Conservation (phyloP, 805 yeast species). For the Debaryomyces maramus region DNA sequence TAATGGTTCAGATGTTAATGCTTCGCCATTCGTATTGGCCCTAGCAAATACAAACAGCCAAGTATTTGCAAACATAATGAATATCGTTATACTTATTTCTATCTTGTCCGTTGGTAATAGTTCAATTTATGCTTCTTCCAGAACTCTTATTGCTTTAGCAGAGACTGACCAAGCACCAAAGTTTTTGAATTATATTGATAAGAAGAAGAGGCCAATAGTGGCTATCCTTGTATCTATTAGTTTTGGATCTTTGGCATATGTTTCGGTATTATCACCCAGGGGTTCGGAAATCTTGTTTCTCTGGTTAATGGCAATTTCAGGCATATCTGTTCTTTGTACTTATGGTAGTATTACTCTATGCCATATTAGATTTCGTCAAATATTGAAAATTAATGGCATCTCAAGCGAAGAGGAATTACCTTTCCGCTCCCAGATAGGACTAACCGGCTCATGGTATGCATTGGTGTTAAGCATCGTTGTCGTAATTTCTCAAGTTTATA, state of each 20-base stretch:
- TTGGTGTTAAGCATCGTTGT: slow-evolving; percentile 25
- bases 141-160: slow-evolving; percentile 24
- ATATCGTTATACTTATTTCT: slow-evolving; percentile 21
- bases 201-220: slow-evolving; percentile 10
- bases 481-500: slow-evolving; percentile 38
- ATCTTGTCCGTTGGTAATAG: slow-evolving; percentile 27
- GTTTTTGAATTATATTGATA: slow-evolving; percentile 10
- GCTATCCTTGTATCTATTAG: slow-evolving; percentile 6
- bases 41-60: slow-evolving; percentile 17
- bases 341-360: slow-evolving; percentile 32
- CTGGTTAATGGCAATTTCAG: slow-evolving; percentile 33
- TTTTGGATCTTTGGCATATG: slow-evolving; percentile 9
- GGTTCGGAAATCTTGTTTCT: slow-evolving; percentile 22
- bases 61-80: slow-evolving; percentile 21
- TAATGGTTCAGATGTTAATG: slow-evolving; percentile 15
- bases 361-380: slow-evolving; percentile 31
- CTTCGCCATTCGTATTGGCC: slow-evolving; percentile 29
- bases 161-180: slow-evolving; percentile 22
- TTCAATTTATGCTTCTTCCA: slow-evolving; percentile 23
- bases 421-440: slow-evolving; percentile 26
- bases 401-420: slow-evolving; percentile 29
- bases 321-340: slow-evolving; percentile 28
- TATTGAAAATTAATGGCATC: slow-evolving; percentile 22
- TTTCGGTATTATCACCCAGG: slow-evolving; percentile 7
- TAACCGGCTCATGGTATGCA: slow-evolving; percentile 35